Evolutionary conservation across 2,329 filamentous ascomycete species (phyloP).

Genomic region (Scorias spongiosa): DNA sequence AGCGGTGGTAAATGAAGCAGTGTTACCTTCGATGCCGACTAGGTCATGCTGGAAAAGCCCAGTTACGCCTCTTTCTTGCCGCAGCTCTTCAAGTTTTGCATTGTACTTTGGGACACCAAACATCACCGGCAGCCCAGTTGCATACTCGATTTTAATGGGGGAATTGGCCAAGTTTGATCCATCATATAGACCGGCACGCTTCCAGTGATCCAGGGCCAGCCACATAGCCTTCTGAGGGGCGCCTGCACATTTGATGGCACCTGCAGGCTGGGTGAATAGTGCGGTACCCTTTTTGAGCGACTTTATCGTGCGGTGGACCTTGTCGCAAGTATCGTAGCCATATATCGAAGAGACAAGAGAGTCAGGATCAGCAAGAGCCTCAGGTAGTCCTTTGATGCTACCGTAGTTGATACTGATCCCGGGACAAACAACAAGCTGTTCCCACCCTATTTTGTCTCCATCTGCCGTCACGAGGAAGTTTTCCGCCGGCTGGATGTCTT

Average conservation of each 20-base stretch:
- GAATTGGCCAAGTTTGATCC: constrained; percentile 13
- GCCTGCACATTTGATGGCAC: constrained; percentile 26
- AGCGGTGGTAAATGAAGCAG: constrained; percentile 18
- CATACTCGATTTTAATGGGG: constrained; percentile 22
- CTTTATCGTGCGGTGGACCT: constrained; percentile 19
- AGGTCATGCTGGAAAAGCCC: constrained; percentile 26
- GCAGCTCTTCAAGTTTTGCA: constrained; percentile 20
- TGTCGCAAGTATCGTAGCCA: constrained; percentile 24
- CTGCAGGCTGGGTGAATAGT: constrained; percentile 25
- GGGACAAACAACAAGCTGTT: constrained; percentile 49
- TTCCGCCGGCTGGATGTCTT: constrained; percentile 37
- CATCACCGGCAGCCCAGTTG: constrained; percentile 25
- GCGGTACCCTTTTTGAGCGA: constrained; percentile 21
- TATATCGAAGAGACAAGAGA: constrained; percentile 24
- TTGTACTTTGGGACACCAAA: constrained; percentile 27
- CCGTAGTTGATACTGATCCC: constrained; percentile 7
- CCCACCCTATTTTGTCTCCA: constrained; percentile 43
- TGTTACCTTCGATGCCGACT: constrained; percentile 22
- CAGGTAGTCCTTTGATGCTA: constrained; percentile 6
- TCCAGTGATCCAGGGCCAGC: constrained; percentile 26
- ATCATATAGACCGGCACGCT: constrained; percentile 21
- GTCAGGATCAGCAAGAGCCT: constrained; percentile 22
- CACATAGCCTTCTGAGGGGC: constrained; percentile 28
- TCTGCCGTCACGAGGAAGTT: constrained; percentile 41
- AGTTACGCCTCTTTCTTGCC: constrained; percentile 21